phyloP scores from a whole-genome alignment of 2,329 filamentous ascomycete species.

The Ophiosphaerella korrae region DNA sequence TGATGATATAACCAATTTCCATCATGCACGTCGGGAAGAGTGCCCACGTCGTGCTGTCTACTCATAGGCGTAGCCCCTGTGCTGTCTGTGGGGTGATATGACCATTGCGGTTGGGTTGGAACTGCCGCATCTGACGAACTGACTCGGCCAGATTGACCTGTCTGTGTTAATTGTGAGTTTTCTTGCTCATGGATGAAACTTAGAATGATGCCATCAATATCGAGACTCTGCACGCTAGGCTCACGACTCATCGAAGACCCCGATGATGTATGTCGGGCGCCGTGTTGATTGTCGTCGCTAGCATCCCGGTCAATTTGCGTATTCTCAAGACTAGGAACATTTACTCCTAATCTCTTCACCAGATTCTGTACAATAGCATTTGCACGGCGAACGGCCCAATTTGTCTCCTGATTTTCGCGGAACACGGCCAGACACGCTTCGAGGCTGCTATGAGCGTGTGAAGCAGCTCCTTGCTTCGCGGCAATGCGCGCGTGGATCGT shows the following conservation, averaged over 20 bases:
- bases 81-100: conserved; percentile 3
- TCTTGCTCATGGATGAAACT: conserved; percentile 48
- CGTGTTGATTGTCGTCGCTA: conserved; percentile 2
- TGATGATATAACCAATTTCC: conserved; percentile 14
- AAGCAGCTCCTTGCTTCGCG: conserved; percentile 48
- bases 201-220: conserved; percentile 51
- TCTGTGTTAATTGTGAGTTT: conserved; percentile 13
- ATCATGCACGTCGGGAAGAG: conserved; percentile 1
- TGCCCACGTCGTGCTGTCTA: too few species aligned
- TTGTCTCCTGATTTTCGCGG: conserved; percentile 57
- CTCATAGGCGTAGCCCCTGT: background rate
- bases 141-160: conserved; percentile 5
- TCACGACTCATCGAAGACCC: conserved; percentile 17
- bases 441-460: conserved; percentile 44
- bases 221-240: conserved; percentile 40
- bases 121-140: conserved; percentile 1
- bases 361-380: conserved; percentile 53
- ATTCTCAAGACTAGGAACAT: conserved; percentile 17
- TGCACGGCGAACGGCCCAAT: conserved; percentile 56
- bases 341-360: conserved; percentile 51
- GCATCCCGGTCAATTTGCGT: conserved; percentile 16
- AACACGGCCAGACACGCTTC: conserved; percentile 56
- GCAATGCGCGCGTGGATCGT: conserved; percentile 60
- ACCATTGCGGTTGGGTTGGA: conserved; percentile 9
- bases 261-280: conserved; percentile 9